Base-by-base conservation (phyloP, 305 asterid species). In the Fraxinus baroniana region DNA sequence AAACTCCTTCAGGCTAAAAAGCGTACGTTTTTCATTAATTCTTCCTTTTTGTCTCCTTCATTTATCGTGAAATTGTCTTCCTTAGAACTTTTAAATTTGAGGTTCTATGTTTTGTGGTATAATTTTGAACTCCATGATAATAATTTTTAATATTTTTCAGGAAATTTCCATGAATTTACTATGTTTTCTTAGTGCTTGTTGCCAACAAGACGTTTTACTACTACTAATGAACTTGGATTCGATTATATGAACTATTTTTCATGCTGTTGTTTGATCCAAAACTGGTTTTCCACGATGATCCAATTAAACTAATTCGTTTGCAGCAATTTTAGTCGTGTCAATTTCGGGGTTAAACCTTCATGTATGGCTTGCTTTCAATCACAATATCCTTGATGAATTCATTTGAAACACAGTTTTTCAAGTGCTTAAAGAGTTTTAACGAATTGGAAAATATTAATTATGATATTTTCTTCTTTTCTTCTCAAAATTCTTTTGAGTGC, bases 1-100 rank as follows among this genome's bases (percentile, higher is more conserved):
- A 86, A 84, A 30, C 85, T 91, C 37, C 93, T 90, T 84, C 91
- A 90, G 86, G 81, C 20, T 41, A n/a, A 62, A 79, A 87, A 79
- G 80, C 78, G 95, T 91, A 81, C 7, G 88, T 78, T 81, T 55
- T 44, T 66, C 71, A 75, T 26, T 1, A 18, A 20, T 64, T 64
- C 28, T 52, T 49, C 12, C 30, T 32, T 71, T 71, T 32, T 71
- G 44, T 17, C 7, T 71, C 26, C 22, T 24, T 32, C 17, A 30
- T 30, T 71, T 15, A 71, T 17, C 37, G 18, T 71, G 10, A 26
- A 68, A 28, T 28, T 68, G 22, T 68, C 39, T 28, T 68, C 74
- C 35, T 12, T 9, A 12, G 37, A 68, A 26, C 37, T 26, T 68
- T 68, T 68, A 26, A 26, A 26, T 28, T 68, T 1, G 8, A 26